Base-by-base conservation (phyloP, 2,329 filamentous ascomycete genomes). In the Sporothrix pallida region DNA sequence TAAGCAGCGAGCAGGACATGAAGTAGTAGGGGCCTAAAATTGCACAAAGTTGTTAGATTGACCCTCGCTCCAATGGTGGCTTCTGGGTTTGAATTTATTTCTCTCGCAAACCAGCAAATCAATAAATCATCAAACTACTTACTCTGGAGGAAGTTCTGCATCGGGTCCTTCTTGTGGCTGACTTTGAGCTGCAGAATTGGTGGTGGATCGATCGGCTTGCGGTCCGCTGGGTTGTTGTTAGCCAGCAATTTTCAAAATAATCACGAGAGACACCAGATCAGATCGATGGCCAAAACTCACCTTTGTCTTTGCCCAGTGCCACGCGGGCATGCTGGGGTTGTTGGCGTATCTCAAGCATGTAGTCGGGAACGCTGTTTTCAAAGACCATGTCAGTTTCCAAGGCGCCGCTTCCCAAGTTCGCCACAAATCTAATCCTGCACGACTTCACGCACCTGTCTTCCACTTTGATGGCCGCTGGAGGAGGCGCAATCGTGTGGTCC, bases 131-230 rank as follows among this genome's bases (percentile, higher is more conserved):
- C 10, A 42, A 67, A 10, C 15, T 48, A 84, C 89, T 80, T 86
- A 92, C 89, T 92, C 84, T 82, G 88, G 65, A 87, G 81, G 73
- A 83, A 86, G 75, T 84, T 82, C 67, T 85, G 83, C 72, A 82
- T 79, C 1, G 84, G 84, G 74, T 89, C 86, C 70, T 82, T 82
- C 68, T 82, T 81, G 48, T 80, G 78, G 73, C 82, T 83, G 73
- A 87, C 83, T 72, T 88, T 81, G 65, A 97, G 86, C 82, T 95
- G 90, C 63, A 97, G 85, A 78, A 97, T 93, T 58, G 94, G 94
- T 13, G 94, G 94, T 70, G 95, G 94, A 80, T 97, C 94, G 78
- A 97, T 89, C 8, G 94, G 93, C 81, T 97, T 97, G 77, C 94
- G 91, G 79, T 93, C 92, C 93, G 77, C 72, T 73, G 65, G 71